Evolutionary conservation across 2,329 filamentous ascomycete species (phyloP), one percentile per base, ranked within the genome.

Genomic region (Dactylella cylindrospora): DNA sequence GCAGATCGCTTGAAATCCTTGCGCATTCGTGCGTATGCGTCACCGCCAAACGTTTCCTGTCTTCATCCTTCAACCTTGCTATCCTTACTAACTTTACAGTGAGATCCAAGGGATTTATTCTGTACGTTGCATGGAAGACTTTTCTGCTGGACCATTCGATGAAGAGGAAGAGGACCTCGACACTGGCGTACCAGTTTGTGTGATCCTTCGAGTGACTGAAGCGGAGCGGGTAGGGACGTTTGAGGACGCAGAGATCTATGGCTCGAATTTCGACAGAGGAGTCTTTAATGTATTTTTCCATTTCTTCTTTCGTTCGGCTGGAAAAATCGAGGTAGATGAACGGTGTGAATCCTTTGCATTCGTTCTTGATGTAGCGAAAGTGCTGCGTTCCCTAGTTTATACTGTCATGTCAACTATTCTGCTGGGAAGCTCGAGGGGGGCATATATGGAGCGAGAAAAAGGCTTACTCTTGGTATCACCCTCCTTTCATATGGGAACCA

Each of bases 401-500:
- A 22, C 28, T 19, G 15, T n/a, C 13, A 10, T 9, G 10, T 12
- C 36, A 40, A 9, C n/a, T n/a, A n/a, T n/a, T n/a, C n/a, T n/a
- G n/a, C n/a, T 19, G n/a, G 20, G 13, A n/a, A 5, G 17, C 9
- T 26, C 13, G n/a, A 7, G 29, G 15, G 17, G 13, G 23, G 3
- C 19, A 32, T n/a, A n/a, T n/a, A n/a, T n/a, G n/a, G n/a, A n/a
- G n/a, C n/a, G n/a, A n/a, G n/a, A n/a, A n/a, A n/a, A n/a, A n/a
- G n/a, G 4, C 33, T 20, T 40, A 62, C 57, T 49, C 43, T 22
- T 9, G 43, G 31, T 25, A 62, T 54, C 3, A n/a, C 31, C 33
- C 35, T 54, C 20, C 35, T 38, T 10, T 54, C 36, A 13, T 50
- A 54, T 4, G 57, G 57, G 15, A 62, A 62, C 57, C 57, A 62